These are phyloP conservation scores for Hymenoscyphus salicellus DNA, from an alignment of 2,329 filamentous ascomycete genomes.

Conservation along the genomic window DNA sequence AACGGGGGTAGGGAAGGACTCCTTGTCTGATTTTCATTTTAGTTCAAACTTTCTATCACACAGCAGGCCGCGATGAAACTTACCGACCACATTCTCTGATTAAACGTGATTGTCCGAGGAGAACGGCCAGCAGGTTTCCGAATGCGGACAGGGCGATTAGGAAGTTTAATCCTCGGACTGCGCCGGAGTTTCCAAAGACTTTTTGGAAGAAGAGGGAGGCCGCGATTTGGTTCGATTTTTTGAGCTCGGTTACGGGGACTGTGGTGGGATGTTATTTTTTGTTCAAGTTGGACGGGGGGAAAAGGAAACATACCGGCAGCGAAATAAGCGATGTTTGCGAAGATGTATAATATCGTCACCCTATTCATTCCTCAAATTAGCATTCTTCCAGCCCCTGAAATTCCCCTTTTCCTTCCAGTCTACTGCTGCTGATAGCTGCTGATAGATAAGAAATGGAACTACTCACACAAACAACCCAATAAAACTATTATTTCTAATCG, in stretches of 20 bases:
- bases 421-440: background rate
- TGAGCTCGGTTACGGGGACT: constrained; percentile 54
- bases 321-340: constrained; percentile 62
- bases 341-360: constrained; percentile 54
- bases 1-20: constrained; percentile 55
- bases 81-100: constrained; percentile 55
- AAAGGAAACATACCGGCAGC: constrained; percentile 42
- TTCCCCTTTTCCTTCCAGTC: background rate
- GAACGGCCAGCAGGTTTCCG: constrained; percentile 55
- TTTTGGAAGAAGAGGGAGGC: constrained; percentile 45
- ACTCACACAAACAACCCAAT: constrained; percentile 44
- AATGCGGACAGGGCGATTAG: constrained; percentile 56
- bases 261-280: background rate
- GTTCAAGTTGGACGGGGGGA: background rate
- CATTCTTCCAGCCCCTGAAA: background rate
- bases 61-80: constrained; percentile 1
- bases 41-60: background rate
- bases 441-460: background rate
- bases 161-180: constrained; percentile 54
- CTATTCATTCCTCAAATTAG: background rate
- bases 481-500: constrained; percentile 49
- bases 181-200: constrained; percentile 50
- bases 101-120: constrained; percentile 54
- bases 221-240: constrained; percentile 47
- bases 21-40: constrained; percentile 47